These are phyloP conservation scores for Epithemia pelagica DNA, from an alignment of 108 stramenopile species.

Conservation along the genomic window DNA sequence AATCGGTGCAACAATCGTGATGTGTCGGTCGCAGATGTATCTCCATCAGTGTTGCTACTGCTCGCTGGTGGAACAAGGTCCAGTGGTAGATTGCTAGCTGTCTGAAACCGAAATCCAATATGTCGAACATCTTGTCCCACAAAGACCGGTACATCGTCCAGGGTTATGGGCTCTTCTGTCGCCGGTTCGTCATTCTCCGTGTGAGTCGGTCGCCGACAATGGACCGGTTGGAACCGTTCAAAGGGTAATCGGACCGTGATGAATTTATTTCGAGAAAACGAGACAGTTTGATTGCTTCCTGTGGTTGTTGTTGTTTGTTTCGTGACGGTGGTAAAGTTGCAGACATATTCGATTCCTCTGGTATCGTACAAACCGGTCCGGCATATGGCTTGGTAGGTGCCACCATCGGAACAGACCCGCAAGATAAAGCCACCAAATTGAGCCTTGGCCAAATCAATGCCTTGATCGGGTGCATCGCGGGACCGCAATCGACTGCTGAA, in stretches of 20 bases:
- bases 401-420: conserved; percentile 67
- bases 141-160: no score
- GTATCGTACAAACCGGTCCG: conserved; percentile 58
- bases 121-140: conserved; percentile 18
- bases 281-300: conserved; percentile 22
- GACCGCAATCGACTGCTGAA: conserved; percentile 60
- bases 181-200: conserved; percentile 40
- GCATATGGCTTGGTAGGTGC: conserved; percentile 70
- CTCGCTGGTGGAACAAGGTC: conserved; percentile 38
- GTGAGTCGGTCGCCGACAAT: conserved; percentile 45
- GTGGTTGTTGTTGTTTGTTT: conserved; percentile 23
- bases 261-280: conserved; percentile 43
- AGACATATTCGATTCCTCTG: conserved; percentile 74
- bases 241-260: conserved; percentile 38
- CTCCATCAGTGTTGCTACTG: conserved; percentile 60
- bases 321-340: conserved; percentile 56
- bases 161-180: no score
- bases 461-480: conserved; percentile 55
- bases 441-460: conserved; percentile 60
- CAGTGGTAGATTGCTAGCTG: neutral
- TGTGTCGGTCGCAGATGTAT: conserved; percentile 26
- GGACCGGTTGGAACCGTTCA: conserved; percentile 20
- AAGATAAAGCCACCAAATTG: conserved; percentile 67
- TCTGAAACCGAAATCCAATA: conserved; percentile 11
- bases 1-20: neutral